A percentile compares a stretch with the other conserved stretches of the same genome.
Conservation (phyloP, 495 filamentous ascomycete species). For the Penicilliopsis zonata region DNA sequence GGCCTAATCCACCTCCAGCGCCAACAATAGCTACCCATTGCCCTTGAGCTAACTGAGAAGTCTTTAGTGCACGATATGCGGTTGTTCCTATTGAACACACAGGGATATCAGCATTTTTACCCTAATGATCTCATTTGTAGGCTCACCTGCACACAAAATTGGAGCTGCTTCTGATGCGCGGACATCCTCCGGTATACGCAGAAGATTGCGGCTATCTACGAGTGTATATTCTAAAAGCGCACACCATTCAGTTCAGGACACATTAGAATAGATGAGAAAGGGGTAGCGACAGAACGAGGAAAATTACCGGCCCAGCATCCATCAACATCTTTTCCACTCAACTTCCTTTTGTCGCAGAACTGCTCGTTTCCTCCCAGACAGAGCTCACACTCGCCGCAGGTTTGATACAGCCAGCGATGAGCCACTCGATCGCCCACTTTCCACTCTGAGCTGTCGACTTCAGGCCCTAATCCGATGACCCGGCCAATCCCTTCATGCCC, state of each 20-base stretch:
- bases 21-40: slow-evolving; percentile 14
- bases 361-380: slow-evolving; percentile 19
- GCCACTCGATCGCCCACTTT: slow-evolving; percentile 17
- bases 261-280: background rate
- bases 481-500: slow-evolving; percentile 23
- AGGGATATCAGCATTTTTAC: too few relatives aligned
- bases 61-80: background rate
- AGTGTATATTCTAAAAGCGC: background rate
- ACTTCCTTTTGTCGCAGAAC: slow-evolving; percentile 9
- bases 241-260: background rate
- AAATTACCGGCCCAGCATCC: background rate
- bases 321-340: background rate
- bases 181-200: background rate
- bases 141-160: background rate
- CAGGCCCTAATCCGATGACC: slow-evolving; percentile 16
- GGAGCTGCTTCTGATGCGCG: background rate
- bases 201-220: background rate
- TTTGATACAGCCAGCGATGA: slow-evolving; percentile 14
- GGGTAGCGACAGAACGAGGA: background rate
- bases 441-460: slow-evolving; percentile 5
- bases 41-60: background rate
- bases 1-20: slow-evolving; percentile 19
- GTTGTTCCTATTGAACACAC: background rate
- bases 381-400: slow-evolving; percentile 17
- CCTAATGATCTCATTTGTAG: too few relatives aligned